Evolutionary conservation across 139 green algal species (phyloP), one percentile per base, ranked within the genome.

Genomic region (Diplosphaera chodatii): DNA sequence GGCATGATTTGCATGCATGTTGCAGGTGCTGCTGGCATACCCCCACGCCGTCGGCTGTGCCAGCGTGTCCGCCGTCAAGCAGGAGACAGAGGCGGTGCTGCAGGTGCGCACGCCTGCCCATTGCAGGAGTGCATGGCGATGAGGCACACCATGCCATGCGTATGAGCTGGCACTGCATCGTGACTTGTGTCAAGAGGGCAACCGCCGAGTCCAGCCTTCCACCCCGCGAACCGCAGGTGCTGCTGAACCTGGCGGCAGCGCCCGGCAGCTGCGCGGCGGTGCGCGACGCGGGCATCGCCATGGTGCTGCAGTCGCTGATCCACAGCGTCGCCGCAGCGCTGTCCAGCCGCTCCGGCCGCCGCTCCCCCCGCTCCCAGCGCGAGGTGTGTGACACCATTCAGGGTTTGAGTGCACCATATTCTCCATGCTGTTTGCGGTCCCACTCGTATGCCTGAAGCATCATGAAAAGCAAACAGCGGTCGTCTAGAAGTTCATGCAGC

Each of bases 331-430:
- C 48, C 48, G 48, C 48, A 3, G 48, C 48, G 48, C 48, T 59
- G 48, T 59, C 48, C 48, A 59, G 48, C 48, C 48, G 48, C 48
- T n/a, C 10, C 16, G 48, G 48, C 48, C 48, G 48, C 48, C 48
- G 48, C 48, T 59, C 48, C 48, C 48, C 48, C 48, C 48, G 48
- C 48, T 59, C 48, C 48, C 48, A 59, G 48, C 48, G 48, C 48
- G 48, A 59, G 48, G 48, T 59, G n/a, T n/a, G n/a, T n/a, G n/a
- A n/a, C n/a, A n/a, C n/a, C n/a, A n/a, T n/a, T n/a, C n/a, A n/a
- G n/a, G n/a, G n/a, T n/a, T n/a, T n/a, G n/a, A n/a, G n/a, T n/a
- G n/a, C n/a, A n/a, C n/a, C n/a, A n/a, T n/a, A n/a, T n/a, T n/a
- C n/a, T n/a, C n/a, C n/a, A n/a, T n/a, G n/a, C n/a, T n/a, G n/a